Percentiles rank a stretch among this genome's conserved stretches.
phyloP scores from a whole-genome alignment of 176 grass and related monocot genomes.

The Carex scoparia region DNA sequence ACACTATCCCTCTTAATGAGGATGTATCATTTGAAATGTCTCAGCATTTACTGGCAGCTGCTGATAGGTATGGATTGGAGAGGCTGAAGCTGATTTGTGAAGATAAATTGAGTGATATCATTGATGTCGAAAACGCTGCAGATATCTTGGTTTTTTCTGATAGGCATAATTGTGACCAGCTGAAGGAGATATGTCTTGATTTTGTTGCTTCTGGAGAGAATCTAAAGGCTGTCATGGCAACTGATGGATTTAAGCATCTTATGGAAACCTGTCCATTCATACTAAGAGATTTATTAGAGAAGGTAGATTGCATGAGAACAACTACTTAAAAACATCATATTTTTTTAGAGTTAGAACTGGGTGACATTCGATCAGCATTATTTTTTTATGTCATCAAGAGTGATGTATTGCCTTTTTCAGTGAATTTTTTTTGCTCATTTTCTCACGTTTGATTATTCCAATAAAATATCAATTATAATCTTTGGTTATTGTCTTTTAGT shows the following conservation, averaged over 20 bases:
- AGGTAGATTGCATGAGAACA: background rate
- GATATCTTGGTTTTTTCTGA: too few relatives aligned
- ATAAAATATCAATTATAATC: too few relatives aligned
- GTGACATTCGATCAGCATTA: too few relatives aligned
- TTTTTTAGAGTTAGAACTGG: too few relatives aligned
- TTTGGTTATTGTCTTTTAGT: too few relatives aligned
- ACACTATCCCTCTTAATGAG: background rate
- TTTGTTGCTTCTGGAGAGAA: conserved; percentile 20
- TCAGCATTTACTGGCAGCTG: conserved; percentile 31
- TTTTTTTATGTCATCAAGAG: too few relatives aligned
- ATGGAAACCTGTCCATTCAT: conserved; percentile 12
- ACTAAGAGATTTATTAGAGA: background rate
- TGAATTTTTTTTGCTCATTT: too few relatives aligned
- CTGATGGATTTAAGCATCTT: conserved; percentile 24
- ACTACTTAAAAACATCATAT: background rate
- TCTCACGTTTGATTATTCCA: too few relatives aligned
- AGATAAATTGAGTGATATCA: background rate
- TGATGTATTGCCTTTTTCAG: too few relatives aligned
- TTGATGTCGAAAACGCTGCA: background rate
- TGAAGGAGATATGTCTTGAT: conserved; percentile 31
- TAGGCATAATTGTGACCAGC: background rate
- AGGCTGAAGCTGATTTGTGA: conserved; percentile 30
- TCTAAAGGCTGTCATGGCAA: background rate
- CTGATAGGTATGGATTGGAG: conserved; percentile 34
- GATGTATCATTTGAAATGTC: conserved; percentile 8